Evolutionary conservation across 208 protist species (phyloP).

Genomic region (Leishmania guyanensis): DNA sequence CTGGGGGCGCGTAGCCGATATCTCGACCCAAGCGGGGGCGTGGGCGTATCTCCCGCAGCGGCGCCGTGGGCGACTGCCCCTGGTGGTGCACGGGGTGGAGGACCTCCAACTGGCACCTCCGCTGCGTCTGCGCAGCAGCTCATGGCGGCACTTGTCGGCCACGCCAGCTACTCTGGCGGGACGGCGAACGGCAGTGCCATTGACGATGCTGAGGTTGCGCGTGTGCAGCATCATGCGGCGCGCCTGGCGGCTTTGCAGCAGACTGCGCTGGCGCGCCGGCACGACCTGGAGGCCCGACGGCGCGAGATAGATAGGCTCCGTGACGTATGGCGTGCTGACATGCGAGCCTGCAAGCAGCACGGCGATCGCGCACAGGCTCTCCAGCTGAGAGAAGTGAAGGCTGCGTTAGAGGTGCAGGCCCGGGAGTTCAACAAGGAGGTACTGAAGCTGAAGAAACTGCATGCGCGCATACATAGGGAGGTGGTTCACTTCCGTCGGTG

Average conservation of each 20-base stretch:
- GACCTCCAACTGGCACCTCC: not conserved
- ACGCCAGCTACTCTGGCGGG: not conserved
- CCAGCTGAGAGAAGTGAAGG: slow-evolving; percentile 52
- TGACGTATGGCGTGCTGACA: slow-evolving; percentile 59
- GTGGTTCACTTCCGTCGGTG: slow-evolving; percentile 26
- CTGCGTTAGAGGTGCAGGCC: slow-evolving; percentile 55
- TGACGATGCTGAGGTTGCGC: not conserved
- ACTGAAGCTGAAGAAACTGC: slow-evolving; percentile 42
- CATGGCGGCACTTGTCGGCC: not conserved
- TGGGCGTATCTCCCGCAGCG: not conserved
- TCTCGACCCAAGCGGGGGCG: not conserved
- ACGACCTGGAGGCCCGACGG: slow-evolving; percentile 33
- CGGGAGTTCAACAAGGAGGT: slow-evolving; percentile 60
- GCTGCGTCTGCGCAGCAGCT: not conserved
- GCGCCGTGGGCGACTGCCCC: not conserved
- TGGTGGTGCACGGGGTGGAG: not conserved
- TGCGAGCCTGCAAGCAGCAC: slow-evolving; percentile 37
- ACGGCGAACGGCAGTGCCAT: not conserved
- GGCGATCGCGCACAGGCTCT: slow-evolving; percentile 35
- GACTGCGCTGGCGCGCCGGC: slow-evolving; percentile 31
- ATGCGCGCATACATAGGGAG: slow-evolving; percentile 38
- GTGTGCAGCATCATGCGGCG: slow-evolving; percentile 14
- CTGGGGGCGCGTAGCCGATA: not conserved
- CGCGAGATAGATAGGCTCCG: slow-evolving; percentile 45
- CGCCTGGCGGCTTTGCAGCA: slow-evolving; percentile 20